Percentiles rank a stretch among this genome's conserved stretches.
phyloP scores from a whole-genome alignment of 176 grass and related monocot genomes.

The Cocos nucifera region DNA sequence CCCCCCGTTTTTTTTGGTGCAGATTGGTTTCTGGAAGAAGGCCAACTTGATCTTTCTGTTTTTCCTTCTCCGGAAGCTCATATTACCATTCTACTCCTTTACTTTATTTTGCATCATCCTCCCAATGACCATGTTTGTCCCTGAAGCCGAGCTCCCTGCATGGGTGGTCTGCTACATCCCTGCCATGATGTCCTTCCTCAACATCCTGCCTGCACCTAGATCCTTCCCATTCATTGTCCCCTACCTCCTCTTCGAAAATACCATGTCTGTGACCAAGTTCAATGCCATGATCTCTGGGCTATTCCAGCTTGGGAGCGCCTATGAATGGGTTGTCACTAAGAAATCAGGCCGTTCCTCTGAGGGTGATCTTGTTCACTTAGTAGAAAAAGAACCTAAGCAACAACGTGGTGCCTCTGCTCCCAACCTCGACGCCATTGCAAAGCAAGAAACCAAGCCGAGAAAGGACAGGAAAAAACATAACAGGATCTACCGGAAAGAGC shows the following conservation, averaged over 20 bases:
- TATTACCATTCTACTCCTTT: conserved; percentile 97
- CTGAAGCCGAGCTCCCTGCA: conserved; percentile 84
- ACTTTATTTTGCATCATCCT: conserved; percentile 99
- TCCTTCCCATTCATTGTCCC: conserved; percentile 97
- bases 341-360: conserved; percentile 88
- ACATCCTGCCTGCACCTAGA: conserved; percentile 68
- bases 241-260: conserved; percentile 96
- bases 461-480: conserved; percentile 91
- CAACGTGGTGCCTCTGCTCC: conserved; percentile 40
- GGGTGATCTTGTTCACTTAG: conserved; percentile 62
- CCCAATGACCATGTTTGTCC: conserved; percentile 98
- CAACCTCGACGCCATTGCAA: conserved; percentile 38
- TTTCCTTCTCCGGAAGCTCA: conserved; percentile 89
- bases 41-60: conserved; percentile 93
- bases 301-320: conserved; percentile 86
- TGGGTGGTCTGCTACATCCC: conserved; percentile 98
- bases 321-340: conserved; percentile 97
- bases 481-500: conserved; percentile 94
- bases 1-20: conserved; percentile 5
- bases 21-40: conserved; percentile 94
- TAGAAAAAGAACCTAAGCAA: conserved; percentile 33
- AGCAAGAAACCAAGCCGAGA: conserved; percentile 22
- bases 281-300: conserved; percentile 95
- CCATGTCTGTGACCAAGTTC: conserved; percentile 99
- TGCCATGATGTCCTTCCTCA: conserved; percentile 69